Base-by-base conservation (phyloP, 257 asterid genomes). In the Linaria vulgaris region DNA sequence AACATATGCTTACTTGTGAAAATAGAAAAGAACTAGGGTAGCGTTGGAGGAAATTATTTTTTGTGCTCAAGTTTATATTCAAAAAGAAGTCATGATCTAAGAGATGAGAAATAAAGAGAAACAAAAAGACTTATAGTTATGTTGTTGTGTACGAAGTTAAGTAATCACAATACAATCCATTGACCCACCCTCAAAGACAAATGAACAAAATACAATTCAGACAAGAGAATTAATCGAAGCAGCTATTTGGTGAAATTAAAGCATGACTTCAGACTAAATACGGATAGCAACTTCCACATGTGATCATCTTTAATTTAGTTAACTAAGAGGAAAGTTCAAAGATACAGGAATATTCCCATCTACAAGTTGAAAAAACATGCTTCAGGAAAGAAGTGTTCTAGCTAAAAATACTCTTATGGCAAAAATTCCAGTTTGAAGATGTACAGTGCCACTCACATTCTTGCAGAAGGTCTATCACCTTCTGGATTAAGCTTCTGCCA, bases 401-500 rank as follows among this genome's bases (percentile, higher is more conserved):
- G 58, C 54, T 15, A 24, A 51, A 63, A 23, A 37, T 47, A 21
- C 53, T 37, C 41, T 8, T 24, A 63, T 59, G 69, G 24, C 44
- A 34, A 56, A 12, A 1, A 21, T 9, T 52, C 12, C 27, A 49
- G 41, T 44, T 54, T 37, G 14, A 43, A 46, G 63, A 75, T 47
- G 61, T 55, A 56, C 58, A 55, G 66, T 10, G 60, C 16, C 52
- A 80, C 99, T 85, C 72, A 94, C 99, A 94, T 85, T 83, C 99
- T 82, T 54, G 95, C 97, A 69, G 92, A 81, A 67, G 97, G 99
- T 73, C 81, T 81, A 71, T 90, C 96, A 10, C 99, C 99, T 81
- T 84, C 96, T 4, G 97, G 97, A 74, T 83, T 85, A 73, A 94
- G 97, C 79, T 88, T 85, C 82, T 82, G 92, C 99, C 99, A 94